A percentile compares a stretch with the other conserved stretches of the same genome.
phyloP scores from a whole-genome alignment of 176 grass and related monocot species.

The Neostapfia colusana region DNA sequence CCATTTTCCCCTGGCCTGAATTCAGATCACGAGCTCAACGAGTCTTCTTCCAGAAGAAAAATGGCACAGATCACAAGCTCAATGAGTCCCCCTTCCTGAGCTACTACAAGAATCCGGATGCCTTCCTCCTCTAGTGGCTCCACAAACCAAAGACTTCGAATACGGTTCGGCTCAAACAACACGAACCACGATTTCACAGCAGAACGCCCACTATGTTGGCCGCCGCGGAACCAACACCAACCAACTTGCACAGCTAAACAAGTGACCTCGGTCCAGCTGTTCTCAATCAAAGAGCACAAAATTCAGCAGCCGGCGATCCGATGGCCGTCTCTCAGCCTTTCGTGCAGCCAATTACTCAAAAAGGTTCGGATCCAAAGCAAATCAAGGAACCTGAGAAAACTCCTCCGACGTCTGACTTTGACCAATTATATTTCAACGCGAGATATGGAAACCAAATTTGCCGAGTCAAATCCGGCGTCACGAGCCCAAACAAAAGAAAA shows the following conservation, averaged over 20 bases:
- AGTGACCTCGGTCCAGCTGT: not conserved
- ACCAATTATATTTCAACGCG: slow-evolving; percentile 31
- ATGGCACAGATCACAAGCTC: not conserved
- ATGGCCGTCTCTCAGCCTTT: not conserved
- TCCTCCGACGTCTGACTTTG: slow-evolving; percentile 19
- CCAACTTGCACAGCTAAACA: not conserved
- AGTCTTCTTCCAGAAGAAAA: not conserved
- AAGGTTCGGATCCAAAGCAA: slow-evolving; percentile 1
- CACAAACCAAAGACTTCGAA: not conserved
- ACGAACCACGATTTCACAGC: not conserved
- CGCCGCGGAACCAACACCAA: not conserved
- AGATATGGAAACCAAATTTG: not conserved
- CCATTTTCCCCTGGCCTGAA: slow-evolving; percentile 45
- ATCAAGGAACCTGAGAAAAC: slow-evolving; percentile 20
- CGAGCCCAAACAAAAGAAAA: not conserved
- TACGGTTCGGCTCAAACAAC: slow-evolving; percentile 6
- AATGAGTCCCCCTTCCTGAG: not conserved
- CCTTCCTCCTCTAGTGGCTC: not conserved
- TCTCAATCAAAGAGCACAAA: not conserved
- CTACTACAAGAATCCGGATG: not conserved
- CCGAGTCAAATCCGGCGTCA: slow-evolving; percentile 30
- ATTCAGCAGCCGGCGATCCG: not conserved
- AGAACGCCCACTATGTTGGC: not conserved
- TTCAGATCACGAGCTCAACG: not conserved
- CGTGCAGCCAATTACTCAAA: slow-evolving; percentile 16